Evolutionary conservation across 306 rosid genomes (phyloP).

Genomic region (Astragalus glycyphyllos): DNA sequence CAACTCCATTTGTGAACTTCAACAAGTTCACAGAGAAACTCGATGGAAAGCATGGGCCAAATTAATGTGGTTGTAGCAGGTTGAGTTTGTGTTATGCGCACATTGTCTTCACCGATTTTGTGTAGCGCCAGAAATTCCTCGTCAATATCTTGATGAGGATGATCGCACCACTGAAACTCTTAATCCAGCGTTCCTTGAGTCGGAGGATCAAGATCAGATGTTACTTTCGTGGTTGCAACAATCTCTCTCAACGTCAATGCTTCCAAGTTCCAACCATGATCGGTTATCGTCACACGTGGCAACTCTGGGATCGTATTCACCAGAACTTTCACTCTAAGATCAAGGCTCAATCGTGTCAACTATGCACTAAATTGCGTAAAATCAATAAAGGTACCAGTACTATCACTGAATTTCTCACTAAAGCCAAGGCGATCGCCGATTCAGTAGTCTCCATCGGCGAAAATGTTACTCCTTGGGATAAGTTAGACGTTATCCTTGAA

Average conservation of each 20-base stretch:
- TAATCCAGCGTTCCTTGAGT: not conserved
- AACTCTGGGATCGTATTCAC: no score
- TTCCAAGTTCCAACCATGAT: no score
- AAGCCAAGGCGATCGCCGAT: not conserved
- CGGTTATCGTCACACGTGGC: not conserved
- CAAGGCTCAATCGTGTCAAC: not conserved
- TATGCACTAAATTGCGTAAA: no score
- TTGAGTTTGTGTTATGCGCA: not conserved
- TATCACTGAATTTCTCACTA: not conserved
- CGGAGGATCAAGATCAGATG: not conserved
- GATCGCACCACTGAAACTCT: not conserved
- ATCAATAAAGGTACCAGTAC: not conserved
- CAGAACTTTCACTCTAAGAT: no score
- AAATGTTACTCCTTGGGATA: not conserved
- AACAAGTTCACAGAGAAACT: no score
- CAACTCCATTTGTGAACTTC: no score
- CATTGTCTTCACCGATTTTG: no score
- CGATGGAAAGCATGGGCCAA: no score
- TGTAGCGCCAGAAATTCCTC: not conserved
- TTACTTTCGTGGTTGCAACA: no score
- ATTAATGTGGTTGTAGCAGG: not conserved
- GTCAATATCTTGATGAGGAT: not conserved
- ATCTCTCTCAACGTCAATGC: no score
- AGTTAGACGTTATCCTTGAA: not conserved
- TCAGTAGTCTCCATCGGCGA: not conserved